A percentile compares a stretch with the other conserved stretches of the same genome.
These are phyloP conservation scores for Tuber indicum DNA, from an alignment of 495 filamentous ascomycete species.

Conservation along the genomic window DNA sequence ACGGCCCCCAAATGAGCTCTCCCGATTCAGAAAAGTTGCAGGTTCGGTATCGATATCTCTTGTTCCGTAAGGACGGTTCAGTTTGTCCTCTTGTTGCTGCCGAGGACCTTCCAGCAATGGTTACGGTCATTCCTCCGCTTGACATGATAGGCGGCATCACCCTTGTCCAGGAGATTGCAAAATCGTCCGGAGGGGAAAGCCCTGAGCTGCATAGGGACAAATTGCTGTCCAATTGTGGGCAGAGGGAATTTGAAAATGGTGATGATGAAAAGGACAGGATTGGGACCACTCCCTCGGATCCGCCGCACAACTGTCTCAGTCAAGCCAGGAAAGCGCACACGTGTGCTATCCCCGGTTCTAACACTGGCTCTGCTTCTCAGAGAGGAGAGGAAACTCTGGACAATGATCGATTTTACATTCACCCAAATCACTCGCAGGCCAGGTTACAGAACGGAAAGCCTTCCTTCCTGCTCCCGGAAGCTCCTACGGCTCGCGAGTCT, in stretches of 20 bases:
- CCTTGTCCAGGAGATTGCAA: slow-evolving; percentile 26
- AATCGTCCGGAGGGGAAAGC: background rate
- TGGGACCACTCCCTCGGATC: background rate
- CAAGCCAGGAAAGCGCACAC: background rate
- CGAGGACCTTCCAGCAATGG: slow-evolving; percentile 16
- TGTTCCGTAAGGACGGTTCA: slow-evolving; percentile 20
- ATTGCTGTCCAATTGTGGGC: background rate
- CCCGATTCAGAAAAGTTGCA: background rate
- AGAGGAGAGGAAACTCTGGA: background rate
- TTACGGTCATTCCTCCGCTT: slow-evolving; percentile 23
- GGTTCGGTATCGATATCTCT: slow-evolving; percentile 20
- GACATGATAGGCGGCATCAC: slow-evolving; percentile 11
- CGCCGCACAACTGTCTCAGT: background rate
- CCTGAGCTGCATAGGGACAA: background rate
- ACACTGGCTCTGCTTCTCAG: background rate
- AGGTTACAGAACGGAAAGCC: background rate
- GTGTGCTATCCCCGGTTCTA: background rate
- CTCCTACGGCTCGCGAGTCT: background rate
- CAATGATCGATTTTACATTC: background rate
- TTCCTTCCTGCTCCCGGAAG: background rate
- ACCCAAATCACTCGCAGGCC: background rate
- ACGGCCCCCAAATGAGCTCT: slow-evolving; percentile 4
- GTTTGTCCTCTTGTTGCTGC: slow-evolving; percentile 22
- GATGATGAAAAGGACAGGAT: background rate
- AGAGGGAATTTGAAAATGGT: background rate